Evolutionary conservation across 2,329 filamentous ascomycete genomes (phyloP).

Genomic region (Aureobasidium sp.): DNA sequence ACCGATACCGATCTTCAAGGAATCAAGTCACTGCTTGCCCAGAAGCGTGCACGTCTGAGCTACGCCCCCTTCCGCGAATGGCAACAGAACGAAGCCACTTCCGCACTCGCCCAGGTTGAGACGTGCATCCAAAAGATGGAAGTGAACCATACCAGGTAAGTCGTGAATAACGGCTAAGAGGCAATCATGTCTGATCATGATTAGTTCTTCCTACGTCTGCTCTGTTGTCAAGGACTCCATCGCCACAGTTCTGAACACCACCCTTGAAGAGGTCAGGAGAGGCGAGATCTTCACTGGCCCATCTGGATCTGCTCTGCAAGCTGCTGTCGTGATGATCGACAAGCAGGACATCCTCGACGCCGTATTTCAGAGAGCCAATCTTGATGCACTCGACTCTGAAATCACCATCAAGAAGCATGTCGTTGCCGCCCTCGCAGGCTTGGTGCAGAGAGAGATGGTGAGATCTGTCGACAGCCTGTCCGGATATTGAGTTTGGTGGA

Average conservation of each 20-base stretch:
- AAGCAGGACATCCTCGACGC: background rate
- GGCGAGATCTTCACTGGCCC: background rate
- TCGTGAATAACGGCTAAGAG: background rate
- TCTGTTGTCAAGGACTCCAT: background rate
- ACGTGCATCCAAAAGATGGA: background rate
- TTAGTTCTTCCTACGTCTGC: background rate
- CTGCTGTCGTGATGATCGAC: background rate
- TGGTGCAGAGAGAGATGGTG: constrained; percentile 5
- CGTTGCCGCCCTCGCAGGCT: background rate
- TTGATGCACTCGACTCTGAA: background rate
- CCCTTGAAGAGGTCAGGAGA: background rate
- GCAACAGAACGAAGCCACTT: background rate
- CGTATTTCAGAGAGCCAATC: background rate
- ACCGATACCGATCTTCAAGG: background rate
- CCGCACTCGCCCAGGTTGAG: background rate
- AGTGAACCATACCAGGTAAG: background rate
- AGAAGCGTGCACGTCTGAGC: background rate
- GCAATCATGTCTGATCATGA: background rate
- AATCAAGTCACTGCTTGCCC: background rate
- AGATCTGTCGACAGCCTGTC: background rate
- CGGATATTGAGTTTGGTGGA: background rate
- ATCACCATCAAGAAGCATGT: constrained; percentile 1
- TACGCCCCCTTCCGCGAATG: background rate
- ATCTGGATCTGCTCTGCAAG: background rate
- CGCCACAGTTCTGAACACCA: background rate